Base-by-base conservation (phyloP, 2,329 filamentous ascomycete species). In the Colletotrichum abscissum region DNA sequence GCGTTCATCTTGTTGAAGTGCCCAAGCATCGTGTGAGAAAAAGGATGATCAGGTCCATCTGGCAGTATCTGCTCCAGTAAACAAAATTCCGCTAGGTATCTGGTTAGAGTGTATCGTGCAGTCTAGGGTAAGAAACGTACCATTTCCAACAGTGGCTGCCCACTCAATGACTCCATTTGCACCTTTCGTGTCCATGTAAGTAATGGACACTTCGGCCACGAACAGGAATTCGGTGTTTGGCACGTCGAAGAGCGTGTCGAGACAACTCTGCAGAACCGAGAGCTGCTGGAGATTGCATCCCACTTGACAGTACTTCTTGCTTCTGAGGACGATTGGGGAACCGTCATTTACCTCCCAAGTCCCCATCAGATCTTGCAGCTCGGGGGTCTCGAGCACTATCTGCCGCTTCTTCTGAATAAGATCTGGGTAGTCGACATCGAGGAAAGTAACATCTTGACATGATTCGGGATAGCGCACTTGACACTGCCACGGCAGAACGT, bases 161-260 rank as follows among this genome's bases (percentile, higher is more conserved):
- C 95, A 98, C 63, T 87, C 80, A 35, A 98, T 92, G 9, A 98
- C 86, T 19, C 88, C 86, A 84, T 98, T 92, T 6, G 95, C 92
- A 54, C 91, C 91, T 26, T 88, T 81, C 2, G 91, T 90, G 69
- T 95, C 91, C 94, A 98, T 97, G 78, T 97, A 97, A 1, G 95
- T 97, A 54, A 97, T 90, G 4, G 95, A 97, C 16, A 98, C 95
- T 82, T 98, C 96, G 1, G 95, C 95, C 30, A 95, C 89, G 78
- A 97, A 97, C 28, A 98, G 85, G 2, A 98, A 88, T 8, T 89
- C 84, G 1, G 87, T 80, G 2, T 33, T 58, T 30, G 67, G 28
- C 19, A 92, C 80, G 52, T 92, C 85, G 2, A 94, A 80, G 57
- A 92, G 86, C 12, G 83, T 83, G 22, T 87, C 86, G 28, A 98